Evolutionary conservation across 768 basidiomycete genomes (phyloP).

Genomic region (Tubosaeta sp.): DNA sequence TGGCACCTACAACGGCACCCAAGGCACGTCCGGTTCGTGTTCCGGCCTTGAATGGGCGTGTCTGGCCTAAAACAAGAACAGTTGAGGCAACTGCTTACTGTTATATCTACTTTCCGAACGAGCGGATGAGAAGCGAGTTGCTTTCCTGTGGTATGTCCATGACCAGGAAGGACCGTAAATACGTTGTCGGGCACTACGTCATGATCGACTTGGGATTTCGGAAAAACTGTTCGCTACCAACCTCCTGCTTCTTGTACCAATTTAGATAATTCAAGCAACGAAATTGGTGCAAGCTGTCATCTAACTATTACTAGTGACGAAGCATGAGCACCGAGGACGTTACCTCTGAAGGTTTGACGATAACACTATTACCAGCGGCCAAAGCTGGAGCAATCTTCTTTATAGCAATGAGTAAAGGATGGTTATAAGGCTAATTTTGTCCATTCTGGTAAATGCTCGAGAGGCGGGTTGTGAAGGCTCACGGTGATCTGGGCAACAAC

Average conservation of each 20-base stretch:
- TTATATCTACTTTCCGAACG: constrained; percentile 80
- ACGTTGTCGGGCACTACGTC: constrained; percentile 70
- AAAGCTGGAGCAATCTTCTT: constrained; percentile 87
- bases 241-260: constrained; percentile 64
- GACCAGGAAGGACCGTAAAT: constrained; percentile 70
- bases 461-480: constrained; percentile 13
- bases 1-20: constrained; percentile 69
- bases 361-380: constrained; percentile 79
- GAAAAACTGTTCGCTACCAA: constrained; percentile 27
- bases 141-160: constrained; percentile 59
- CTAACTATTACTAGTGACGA: not conserved
- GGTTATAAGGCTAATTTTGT: constrained; percentile 70
- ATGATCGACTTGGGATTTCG: not conserved
- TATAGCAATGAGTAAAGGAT: constrained; percentile 81
- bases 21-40: constrained; percentile 72
- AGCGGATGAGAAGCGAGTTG: constrained; percentile 60
- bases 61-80: not conserved
- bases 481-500: constrained; percentile 90
- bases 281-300: constrained; percentile 66
- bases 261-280: constrained; percentile 71
- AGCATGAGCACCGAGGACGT: not conserved
- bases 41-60: constrained; percentile 51
- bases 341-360: constrained; percentile 81
- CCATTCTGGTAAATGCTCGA: not conserved
- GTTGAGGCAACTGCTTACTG: constrained; percentile 41